Evolutionary conservation across 2,329 filamentous ascomycete genomes (phyloP).

Genomic region (Curvularia sp.): DNA sequence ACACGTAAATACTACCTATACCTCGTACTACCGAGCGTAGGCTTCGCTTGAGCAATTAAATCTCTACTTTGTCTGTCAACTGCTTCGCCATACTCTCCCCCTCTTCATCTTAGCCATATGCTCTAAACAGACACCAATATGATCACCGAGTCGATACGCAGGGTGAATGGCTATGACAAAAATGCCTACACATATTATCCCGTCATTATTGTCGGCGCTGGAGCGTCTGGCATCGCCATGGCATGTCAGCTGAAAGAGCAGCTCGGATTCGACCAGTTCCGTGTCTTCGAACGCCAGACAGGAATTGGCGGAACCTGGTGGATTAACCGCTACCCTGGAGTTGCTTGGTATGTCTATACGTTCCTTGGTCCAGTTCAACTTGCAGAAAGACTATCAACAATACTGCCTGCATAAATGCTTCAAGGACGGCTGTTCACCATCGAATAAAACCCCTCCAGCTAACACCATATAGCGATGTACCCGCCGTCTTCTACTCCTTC

Average conservation of each 20-base stretch:
- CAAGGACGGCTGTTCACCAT: not conserved
- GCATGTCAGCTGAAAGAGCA: conserved; percentile 65
- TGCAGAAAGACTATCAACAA: not conserved
- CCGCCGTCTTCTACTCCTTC: conserved; percentile 63
- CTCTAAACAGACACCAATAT: conserved; percentile 21
- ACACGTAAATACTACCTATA: not conserved
- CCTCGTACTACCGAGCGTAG: not conserved
- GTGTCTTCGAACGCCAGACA: conserved; percentile 65
- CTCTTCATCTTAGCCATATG: not conserved
- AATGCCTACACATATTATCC: conserved; percentile 55
- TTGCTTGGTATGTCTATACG: conserved; percentile 38
- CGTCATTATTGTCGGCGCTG: conserved; percentile 66
- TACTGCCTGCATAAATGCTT: not conserved
- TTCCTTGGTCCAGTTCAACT: not conserved
- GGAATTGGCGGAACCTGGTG: conserved; percentile 70
- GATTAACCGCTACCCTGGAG: conserved; percentile 64
- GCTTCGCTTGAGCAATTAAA: not conserved
- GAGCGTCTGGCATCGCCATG: conserved; percentile 68
- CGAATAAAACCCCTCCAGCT: conserved; percentile 9
- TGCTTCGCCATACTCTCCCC: not conserved
- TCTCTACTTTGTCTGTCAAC: not conserved
- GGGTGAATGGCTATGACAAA: conserved; percentile 48
- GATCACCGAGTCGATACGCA: conserved; percentile 45
- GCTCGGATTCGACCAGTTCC: conserved; percentile 65
- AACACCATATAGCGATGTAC: conserved; percentile 50